phyloP scores from a whole-genome alignment of 129 eudicot species.

The Flaveria ramosissima region DNA sequence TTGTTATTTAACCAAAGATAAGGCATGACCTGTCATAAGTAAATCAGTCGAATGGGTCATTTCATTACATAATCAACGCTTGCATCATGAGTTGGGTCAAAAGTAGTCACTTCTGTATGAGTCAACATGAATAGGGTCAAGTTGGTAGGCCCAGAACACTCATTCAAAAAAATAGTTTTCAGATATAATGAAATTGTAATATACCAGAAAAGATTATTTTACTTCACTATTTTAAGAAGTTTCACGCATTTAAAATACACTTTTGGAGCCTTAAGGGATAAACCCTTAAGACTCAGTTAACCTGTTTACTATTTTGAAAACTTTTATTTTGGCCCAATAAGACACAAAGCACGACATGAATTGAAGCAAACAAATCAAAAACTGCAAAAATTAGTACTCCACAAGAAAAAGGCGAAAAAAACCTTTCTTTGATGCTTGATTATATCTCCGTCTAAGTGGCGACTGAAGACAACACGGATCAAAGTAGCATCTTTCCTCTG shows the following conservation, averaged over 20 bases:
- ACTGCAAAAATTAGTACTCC: background rate
- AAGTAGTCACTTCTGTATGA: background rate
- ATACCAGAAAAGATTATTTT: background rate
- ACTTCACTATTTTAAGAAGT: background rate
- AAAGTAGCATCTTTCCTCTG: slow-evolving; percentile 61
- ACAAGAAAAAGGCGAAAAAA: slow-evolving; percentile 1
- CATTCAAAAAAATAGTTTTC: background rate
- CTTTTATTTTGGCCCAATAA: background rate
- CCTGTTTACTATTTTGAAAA: background rate
- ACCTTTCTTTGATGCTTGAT: slow-evolving; percentile 92
- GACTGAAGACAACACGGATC: slow-evolving; percentile 78
- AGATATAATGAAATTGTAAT: background rate
- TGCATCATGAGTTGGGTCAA: background rate
- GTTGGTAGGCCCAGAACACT: background rate
- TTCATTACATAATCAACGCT: background rate
- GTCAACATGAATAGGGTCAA: background rate
- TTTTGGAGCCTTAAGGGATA: background rate
- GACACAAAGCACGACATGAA: background rate
- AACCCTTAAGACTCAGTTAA: background rate
- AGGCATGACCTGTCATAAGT: background rate
- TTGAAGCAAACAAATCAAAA: background rate
- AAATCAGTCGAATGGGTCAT: background rate
- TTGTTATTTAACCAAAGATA: background rate
- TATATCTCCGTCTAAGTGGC: slow-evolving; percentile 74
- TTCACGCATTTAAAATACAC: background rate